Evolutionary conservation across 192 early-diverging fungal species (phyloP).

Genomic region (Backusella sp.): DNA sequence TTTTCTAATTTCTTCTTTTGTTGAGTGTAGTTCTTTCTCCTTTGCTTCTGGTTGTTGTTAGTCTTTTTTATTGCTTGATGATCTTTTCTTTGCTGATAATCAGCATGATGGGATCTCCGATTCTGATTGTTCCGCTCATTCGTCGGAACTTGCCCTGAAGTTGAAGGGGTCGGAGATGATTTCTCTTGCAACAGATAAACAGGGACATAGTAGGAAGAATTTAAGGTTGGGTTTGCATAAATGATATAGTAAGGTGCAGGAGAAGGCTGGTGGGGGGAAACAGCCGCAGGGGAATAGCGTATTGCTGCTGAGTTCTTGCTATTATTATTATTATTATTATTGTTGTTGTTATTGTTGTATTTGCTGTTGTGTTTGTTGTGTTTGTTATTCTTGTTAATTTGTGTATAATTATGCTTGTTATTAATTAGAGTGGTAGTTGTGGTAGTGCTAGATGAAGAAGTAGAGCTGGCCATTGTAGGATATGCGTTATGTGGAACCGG

Average conservation of each 20-base stretch:
- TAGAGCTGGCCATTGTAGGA: background rate
- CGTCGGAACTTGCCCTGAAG: background rate
- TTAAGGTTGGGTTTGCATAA: conserved; percentile 6
- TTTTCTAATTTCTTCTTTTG: conserved; percentile 2
- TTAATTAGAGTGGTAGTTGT: background rate
- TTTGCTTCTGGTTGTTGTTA: background rate
- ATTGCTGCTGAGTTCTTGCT: background rate
- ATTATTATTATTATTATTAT: background rate
- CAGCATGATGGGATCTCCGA: background rate
- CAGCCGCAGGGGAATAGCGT: background rate
- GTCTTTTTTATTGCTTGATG: background rate
- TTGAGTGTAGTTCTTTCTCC: background rate
- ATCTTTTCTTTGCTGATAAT: conserved; percentile 5
- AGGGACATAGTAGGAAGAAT: conserved; percentile 6
- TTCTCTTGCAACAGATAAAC: background rate
- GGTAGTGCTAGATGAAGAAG: background rate
- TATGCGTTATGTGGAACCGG: background rate
- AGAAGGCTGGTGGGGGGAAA: background rate
- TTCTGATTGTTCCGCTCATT: background rate
- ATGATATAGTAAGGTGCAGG: conserved; percentile 1
- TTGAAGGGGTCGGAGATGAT: background rate
- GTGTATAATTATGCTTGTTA: background rate
- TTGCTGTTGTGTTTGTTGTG: background rate
- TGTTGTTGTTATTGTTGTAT: background rate
- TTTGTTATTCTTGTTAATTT: background rate